These are phyloP conservation scores for Ophiocordyceps camponoti-leonardi DNA, from an alignment of 2,329 filamentous ascomycete species.

Conservation along the genomic window DNA sequence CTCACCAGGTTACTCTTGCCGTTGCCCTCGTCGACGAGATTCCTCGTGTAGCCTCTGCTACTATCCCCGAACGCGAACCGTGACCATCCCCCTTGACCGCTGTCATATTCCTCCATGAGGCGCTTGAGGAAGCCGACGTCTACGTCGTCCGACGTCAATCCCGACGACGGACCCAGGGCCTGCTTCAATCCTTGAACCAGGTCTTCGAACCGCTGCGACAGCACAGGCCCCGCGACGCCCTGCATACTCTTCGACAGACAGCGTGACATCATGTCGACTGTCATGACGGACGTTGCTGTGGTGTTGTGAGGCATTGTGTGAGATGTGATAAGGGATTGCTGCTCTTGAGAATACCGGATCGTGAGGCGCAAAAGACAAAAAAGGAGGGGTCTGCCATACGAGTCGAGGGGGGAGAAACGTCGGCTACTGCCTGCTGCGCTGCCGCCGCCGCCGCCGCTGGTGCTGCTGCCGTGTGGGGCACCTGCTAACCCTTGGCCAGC, in stretches of 20 bases:
- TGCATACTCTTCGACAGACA: slow-evolving; percentile 5
- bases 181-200: slow-evolving; percentile 59
- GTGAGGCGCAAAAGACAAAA: slow-evolving; percentile 6
- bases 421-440: neutral
- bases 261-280: slow-evolving; percentile 15
- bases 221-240: slow-evolving; percentile 8
- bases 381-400: neutral
- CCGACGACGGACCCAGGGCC: slow-evolving; percentile 63
- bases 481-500: neutral
- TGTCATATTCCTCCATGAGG: slow-evolving; percentile 60
- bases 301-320: neutral
- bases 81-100: slow-evolving; percentile 52
- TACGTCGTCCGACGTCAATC: slow-evolving; percentile 67
- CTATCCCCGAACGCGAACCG: slow-evolving; percentile 58
- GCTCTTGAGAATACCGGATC: neutral
- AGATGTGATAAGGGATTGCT: neutral
- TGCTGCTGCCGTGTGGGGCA: neutral
- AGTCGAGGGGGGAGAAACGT: neutral
- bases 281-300: slow-evolving; percentile 12
- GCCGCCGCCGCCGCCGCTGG: neutral
- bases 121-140: slow-evolving; percentile 53
- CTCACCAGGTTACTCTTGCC: slow-evolving; percentile 57
- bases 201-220: slow-evolving; percentile 40
- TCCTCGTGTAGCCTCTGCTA: slow-evolving; percentile 62
- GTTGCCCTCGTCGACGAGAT: slow-evolving; percentile 80